Percentiles rank a stretch among this genome's conserved stretches.
Evolutionary conservation across 495 filamentous ascomycete genomes (phyloP).

Genomic region (Hapsidospora chrysogenum): DNA sequence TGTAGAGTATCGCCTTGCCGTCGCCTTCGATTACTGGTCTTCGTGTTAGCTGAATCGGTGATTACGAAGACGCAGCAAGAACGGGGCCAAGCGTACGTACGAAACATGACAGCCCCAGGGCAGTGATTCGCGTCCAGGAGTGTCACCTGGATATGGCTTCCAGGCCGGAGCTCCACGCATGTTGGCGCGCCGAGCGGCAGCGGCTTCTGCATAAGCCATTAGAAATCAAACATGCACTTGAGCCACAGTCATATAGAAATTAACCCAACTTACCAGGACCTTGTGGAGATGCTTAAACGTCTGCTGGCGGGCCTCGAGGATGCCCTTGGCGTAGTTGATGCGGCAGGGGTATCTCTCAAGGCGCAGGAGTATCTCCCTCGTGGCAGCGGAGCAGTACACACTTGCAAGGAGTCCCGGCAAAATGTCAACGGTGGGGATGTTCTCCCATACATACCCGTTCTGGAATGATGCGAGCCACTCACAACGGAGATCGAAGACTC

Average conservation of each 20-base stretch:
- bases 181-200: constrained; percentile 76
- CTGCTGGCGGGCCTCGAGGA: constrained; percentile 51
- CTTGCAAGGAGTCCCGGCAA: constrained; percentile 9
- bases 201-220: constrained; percentile 36
- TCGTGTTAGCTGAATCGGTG: too few relatives aligned
- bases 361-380: constrained; percentile 58
- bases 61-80: too few relatives aligned
- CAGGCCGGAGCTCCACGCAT: constrained; percentile 53
- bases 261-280: constrained; percentile 40
- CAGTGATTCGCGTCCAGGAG: constrained; percentile 90
- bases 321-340: constrained; percentile 62
- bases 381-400: constrained; percentile 79
- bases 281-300: constrained; percentile 61
- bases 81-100: too few relatives aligned
- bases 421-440: constrained; percentile 3
- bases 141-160: constrained; percentile 55
- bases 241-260: too few relatives aligned
- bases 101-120: constrained; percentile 80
- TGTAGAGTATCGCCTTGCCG: constrained; percentile 68
- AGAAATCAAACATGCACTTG: too few relatives aligned
- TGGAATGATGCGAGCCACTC: constrained; percentile 6
- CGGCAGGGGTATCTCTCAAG: constrained; percentile 65
- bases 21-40: constrained; percentile 60
- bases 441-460: background rate
- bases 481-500: constrained; percentile 55